These are phyloP conservation scores for Geotrichum bryndzae DNA, from an alignment of 1,139 yeast species.

Conservation along the genomic window DNA sequence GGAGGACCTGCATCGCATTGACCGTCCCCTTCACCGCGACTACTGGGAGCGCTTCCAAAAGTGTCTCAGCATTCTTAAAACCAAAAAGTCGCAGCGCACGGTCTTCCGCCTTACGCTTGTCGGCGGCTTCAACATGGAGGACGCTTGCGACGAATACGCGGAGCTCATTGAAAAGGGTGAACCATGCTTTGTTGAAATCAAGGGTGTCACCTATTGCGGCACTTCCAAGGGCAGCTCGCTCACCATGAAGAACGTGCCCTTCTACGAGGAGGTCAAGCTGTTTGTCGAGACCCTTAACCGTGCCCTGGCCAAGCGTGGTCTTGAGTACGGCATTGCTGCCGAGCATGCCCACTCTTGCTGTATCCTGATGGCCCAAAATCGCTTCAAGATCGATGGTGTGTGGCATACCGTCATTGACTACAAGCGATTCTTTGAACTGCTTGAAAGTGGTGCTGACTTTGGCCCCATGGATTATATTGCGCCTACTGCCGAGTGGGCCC, in stretches of 20 bases:
- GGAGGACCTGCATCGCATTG: constrained; percentile 71
- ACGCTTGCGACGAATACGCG: constrained; percentile 62
- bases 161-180: constrained; percentile 75
- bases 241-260: constrained; percentile 94
- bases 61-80: constrained; percentile 73
- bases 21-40: constrained; percentile 82
- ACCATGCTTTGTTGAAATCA: constrained; percentile 87
- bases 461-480: constrained; percentile 73
- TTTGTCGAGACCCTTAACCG: constrained; percentile 61
- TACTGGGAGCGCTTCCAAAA: constrained; percentile 84
- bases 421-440: constrained; percentile 63
- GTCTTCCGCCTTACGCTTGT: constrained; percentile 87
- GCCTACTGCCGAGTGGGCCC: constrained; percentile 86
- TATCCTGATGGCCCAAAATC: constrained; percentile 70
- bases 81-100: constrained; percentile 79
- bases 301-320: constrained; percentile 58
- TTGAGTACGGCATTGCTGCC: constrained; percentile 77
- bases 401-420: constrained; percentile 94
- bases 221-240: constrained; percentile 77
- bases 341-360: constrained; percentile 97
- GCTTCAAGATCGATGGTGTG: constrained; percentile 60
- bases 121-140: constrained; percentile 87
- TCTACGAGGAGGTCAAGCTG: constrained; percentile 78
- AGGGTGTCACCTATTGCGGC: constrained; percentile 94
- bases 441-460: constrained; percentile 52